Conservation (phyloP, 75 land plant genomes). For the Pinus taeda region DNA sequence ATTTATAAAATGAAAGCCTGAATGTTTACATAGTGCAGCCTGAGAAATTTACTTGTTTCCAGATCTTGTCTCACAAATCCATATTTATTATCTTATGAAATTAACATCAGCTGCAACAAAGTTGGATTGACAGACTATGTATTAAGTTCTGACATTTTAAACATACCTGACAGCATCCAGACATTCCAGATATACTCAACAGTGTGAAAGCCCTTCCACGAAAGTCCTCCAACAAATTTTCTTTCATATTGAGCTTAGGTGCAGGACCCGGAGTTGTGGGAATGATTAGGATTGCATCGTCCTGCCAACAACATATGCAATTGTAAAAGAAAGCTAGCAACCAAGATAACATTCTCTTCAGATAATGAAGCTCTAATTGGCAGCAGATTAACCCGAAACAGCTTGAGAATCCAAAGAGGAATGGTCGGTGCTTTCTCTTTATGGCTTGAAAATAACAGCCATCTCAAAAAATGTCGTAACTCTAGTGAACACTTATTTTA, state of each 20-base stretch:
- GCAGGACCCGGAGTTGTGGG: conserved; percentile 75
- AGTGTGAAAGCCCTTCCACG: conserved; percentile 35
- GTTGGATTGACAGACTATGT: not conserved
- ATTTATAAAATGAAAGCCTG: not conserved
- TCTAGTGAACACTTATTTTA: too few species aligned
- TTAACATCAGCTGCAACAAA: not conserved
- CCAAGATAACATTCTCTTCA: too few species aligned
- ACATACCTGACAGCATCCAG: conserved; percentile 96
- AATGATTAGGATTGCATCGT: conserved; percentile 77
- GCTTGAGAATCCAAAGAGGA: not conserved
- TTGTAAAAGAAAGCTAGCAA: too few species aligned
- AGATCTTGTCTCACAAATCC: not conserved
- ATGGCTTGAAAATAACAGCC: not conserved
- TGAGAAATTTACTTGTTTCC: not conserved
- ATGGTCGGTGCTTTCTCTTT: not conserved
- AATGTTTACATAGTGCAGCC: not conserved
- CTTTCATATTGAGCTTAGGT: conserved; percentile 71
- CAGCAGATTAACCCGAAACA: not conserved
- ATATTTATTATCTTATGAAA: not conserved
- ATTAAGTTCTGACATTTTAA: not conserved
- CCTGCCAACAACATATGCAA: conserved; percentile 26
- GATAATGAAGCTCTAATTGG: not conserved
- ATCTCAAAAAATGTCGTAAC: too few species aligned
- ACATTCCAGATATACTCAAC: conserved; percentile 73
- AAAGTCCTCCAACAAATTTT: conserved; percentile 47